Conservation (phyloP, 257 asterid species). For the Avicennia marina region DNA sequence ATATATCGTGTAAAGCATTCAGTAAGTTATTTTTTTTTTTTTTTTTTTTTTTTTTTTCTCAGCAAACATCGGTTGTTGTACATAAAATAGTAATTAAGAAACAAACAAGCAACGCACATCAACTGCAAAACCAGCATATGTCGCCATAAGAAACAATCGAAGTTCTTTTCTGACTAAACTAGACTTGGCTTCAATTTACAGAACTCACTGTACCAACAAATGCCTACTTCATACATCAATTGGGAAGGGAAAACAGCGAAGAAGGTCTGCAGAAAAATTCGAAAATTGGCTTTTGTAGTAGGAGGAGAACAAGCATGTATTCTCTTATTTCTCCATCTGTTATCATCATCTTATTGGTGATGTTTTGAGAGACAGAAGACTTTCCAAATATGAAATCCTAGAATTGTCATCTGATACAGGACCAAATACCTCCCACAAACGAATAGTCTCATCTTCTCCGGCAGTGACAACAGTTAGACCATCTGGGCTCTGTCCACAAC, state of each 20-base stretch:
- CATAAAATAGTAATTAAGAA: too few species aligned
- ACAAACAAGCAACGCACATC: too few species aligned
- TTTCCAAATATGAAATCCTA: slow-evolving; percentile 46
- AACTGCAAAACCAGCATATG: too few species aligned
- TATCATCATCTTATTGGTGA: slow-evolving; percentile 39
- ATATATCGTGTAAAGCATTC: too few species aligned
- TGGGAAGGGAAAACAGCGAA: not conserved
- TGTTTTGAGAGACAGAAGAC: slow-evolving; percentile 52
- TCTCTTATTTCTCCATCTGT: not conserved
- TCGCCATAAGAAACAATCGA: too few species aligned
- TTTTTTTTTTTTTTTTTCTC: too few species aligned
- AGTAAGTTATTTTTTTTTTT: too few species aligned
- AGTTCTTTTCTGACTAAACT: too few species aligned
- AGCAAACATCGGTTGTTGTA: too few species aligned
- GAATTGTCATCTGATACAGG: slow-evolving; percentile 32
- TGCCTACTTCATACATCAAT: not conserved
- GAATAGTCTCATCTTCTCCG: slow-evolving; percentile 57
- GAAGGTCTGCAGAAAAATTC: not conserved
- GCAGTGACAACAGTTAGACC: slow-evolving; percentile 67
- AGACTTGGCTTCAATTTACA: not conserved
- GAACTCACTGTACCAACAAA: not conserved
- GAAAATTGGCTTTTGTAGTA: not conserved
- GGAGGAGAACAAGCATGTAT: not conserved
- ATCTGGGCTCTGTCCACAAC: slow-evolving; percentile 60
- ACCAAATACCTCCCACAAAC: slow-evolving; percentile 79